A percentile compares a stretch with the other conserved stretches of the same genome.
Conservation (phyloP, 129 eudicot species). For the Centella asiatica region DNA sequence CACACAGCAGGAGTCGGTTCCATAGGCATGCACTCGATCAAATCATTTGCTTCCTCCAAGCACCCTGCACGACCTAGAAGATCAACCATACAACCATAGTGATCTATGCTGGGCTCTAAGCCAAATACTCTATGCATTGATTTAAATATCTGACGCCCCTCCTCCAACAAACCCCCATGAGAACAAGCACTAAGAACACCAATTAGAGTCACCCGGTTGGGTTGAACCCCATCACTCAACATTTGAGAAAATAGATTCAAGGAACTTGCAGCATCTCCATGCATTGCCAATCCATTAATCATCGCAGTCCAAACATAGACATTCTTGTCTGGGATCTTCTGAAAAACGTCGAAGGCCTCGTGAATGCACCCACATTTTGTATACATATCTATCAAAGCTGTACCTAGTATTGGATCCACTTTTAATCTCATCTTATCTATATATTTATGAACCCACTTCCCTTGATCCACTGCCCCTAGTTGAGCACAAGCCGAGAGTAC, state of each 20-base stretch:
- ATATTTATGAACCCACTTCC: constrained; percentile 26
- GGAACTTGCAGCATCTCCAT: constrained; percentile 23
- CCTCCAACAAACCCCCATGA: constrained; percentile 25
- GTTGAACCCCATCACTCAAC: constrained; percentile 18
- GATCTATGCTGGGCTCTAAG: constrained; percentile 22
- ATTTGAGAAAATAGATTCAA: constrained; percentile 21
- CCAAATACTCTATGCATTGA: constrained; percentile 19
- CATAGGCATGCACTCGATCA: constrained; percentile 26
- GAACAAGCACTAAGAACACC: constrained; percentile 32
- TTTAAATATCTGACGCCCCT: constrained; percentile 18
- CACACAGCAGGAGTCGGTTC: constrained; percentile 23
- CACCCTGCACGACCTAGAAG: constrained; percentile 31
- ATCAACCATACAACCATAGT: constrained; percentile 32
- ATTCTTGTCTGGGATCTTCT: constrained; percentile 12
- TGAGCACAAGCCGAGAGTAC: constrained; percentile 26
- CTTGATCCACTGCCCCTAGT: constrained; percentile 24
- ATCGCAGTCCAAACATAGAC: constrained; percentile 30
- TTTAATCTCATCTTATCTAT: background rate
- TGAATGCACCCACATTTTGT: constrained; percentile 35
- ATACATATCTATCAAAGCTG: constrained; percentile 31
- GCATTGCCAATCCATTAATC: constrained; percentile 25
- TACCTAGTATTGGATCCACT: constrained; percentile 16
- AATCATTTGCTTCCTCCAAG: constrained; percentile 20
- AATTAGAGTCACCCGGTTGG: constrained; percentile 22
- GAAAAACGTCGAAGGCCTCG: constrained; percentile 20